Evolutionary conservation across 2,329 filamentous ascomycete species (phyloP).

Genomic region (Monilinia fructicola): DNA sequence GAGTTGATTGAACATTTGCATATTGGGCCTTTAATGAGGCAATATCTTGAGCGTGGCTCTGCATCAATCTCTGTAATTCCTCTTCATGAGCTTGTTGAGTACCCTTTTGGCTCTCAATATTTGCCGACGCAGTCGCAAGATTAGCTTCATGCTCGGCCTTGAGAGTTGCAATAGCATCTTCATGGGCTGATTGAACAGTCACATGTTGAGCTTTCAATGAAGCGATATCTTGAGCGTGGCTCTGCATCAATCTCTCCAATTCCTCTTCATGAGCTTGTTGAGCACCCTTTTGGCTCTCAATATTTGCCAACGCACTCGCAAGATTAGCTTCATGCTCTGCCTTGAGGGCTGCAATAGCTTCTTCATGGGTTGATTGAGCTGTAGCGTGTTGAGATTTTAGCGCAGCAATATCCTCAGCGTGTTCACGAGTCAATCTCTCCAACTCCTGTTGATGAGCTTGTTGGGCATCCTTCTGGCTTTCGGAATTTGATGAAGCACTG

Average conservation of each 20-base stretch:
- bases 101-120: background rate
- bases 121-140: background rate
- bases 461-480: constrained; percentile 41
- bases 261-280: constrained; percentile 50
- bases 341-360: constrained; percentile 47
- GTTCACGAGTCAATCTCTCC: constrained; percentile 54
- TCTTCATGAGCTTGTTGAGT: constrained; percentile 50
- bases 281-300: constrained; percentile 37
- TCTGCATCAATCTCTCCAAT: constrained; percentile 54
- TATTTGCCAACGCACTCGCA: background rate
- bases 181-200: constrained; percentile 55
- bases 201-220: constrained; percentile 47
- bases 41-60: constrained; percentile 49
- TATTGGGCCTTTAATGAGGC: constrained; percentile 44
- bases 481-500: background rate
- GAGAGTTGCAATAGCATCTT: constrained; percentile 49
- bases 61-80: constrained; percentile 55
- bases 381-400: constrained; percentile 50
- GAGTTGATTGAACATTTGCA: constrained; percentile 48
- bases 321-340: constrained; percentile 1
- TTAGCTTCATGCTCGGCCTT: background rate
- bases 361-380: constrained; percentile 55
- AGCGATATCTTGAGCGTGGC: constrained; percentile 47
- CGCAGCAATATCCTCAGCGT: constrained; percentile 45
- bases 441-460: constrained; percentile 52